Conservation (phyloP, 345 rosid genomes). For the Aegle marmelos region DNA sequence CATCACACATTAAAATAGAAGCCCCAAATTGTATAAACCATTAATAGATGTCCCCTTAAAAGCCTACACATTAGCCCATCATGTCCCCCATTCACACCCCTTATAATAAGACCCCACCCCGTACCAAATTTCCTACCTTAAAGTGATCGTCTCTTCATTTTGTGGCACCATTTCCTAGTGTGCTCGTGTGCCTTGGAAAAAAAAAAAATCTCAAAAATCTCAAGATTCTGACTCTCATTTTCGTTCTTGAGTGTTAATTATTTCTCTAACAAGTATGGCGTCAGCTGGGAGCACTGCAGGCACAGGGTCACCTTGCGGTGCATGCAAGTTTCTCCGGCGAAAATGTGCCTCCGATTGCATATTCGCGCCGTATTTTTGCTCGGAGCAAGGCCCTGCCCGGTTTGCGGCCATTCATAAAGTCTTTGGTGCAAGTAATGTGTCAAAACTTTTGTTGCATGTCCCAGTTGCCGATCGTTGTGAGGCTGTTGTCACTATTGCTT, state of each 20-base stretch:
- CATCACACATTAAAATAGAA: not conserved
- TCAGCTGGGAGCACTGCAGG: constrained; percentile 29
- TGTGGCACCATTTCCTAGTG: constrained; percentile 47
- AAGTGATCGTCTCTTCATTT: not conserved
- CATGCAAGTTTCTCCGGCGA: constrained; percentile 73
- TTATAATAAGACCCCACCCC: constrained; percentile 16
- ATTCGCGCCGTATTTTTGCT: constrained; percentile 70
- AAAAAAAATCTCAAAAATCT: not conserved
- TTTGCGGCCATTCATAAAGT: constrained; percentile 80
- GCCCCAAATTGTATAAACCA: constrained; percentile 24
- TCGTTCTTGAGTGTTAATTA: no score
- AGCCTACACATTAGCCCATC: constrained; percentile 35
- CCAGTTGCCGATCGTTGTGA: constrained; percentile 67
- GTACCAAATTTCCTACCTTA: not conserved
- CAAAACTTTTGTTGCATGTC: constrained; percentile 56
- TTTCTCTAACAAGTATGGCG: constrained; percentile 28
- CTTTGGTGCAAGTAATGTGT: constrained; percentile 75
- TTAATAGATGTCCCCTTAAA: constrained; percentile 36
- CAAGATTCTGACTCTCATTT: not conserved
- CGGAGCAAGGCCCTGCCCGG: constrained; percentile 65
- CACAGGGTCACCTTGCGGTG: constrained; percentile 66
- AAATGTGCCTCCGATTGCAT: constrained; percentile 69
- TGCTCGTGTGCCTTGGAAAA: constrained; percentile 37
- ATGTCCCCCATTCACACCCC: constrained; percentile 26
- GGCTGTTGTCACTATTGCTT: constrained; percentile 69